These are phyloP conservation scores for Globisporangium sylvaticum DNA, from an alignment of 352 stramenopile genomes.

Conservation along the genomic window DNA sequence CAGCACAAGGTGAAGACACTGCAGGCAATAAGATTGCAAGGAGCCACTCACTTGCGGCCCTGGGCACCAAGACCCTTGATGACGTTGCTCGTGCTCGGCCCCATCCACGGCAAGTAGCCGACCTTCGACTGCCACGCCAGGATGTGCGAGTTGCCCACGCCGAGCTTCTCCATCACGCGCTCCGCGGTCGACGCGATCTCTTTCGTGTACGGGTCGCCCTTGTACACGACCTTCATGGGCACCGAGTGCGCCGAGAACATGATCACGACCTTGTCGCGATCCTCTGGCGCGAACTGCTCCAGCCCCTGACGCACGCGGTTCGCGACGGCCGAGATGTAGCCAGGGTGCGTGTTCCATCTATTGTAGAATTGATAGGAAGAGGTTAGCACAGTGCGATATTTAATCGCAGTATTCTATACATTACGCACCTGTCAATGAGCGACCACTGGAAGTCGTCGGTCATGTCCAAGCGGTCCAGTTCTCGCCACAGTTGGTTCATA, in stretches of 20 bases:
- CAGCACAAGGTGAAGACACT: too few relatives aligned
- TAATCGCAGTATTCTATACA: too few relatives aligned
- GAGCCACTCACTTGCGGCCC: constrained; percentile 91
- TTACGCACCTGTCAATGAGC: constrained; percentile 52
- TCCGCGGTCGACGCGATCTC: constrained; percentile 77
- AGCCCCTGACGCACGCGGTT: constrained; percentile 92
- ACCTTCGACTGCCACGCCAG: constrained; percentile 97
- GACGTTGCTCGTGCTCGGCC: constrained; percentile 95
- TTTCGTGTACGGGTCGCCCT: constrained; percentile 85
- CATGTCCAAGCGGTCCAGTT: constrained; percentile 87
- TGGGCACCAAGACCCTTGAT: constrained; percentile 90
- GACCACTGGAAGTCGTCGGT: constrained; percentile 80
- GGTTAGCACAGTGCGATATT: too few relatives aligned
- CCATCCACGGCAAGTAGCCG: constrained; percentile 97
- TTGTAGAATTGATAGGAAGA: not conserved
- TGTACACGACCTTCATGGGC: constrained; percentile 89
- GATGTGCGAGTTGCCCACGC: constrained; percentile 75
- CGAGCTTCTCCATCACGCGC: constrained; percentile 68
- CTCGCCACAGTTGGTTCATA: constrained; percentile 89
- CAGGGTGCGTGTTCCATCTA: constrained; percentile 94
- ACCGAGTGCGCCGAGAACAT: constrained; percentile 90
- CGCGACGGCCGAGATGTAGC: constrained; percentile 93
- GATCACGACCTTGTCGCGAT: constrained; percentile 87
- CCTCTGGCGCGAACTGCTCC: constrained; percentile 86
- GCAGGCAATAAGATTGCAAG: too few relatives aligned